phyloP scores from a whole-genome alignment of 305 asterid genomes.

The Plantago rigida region DNA sequence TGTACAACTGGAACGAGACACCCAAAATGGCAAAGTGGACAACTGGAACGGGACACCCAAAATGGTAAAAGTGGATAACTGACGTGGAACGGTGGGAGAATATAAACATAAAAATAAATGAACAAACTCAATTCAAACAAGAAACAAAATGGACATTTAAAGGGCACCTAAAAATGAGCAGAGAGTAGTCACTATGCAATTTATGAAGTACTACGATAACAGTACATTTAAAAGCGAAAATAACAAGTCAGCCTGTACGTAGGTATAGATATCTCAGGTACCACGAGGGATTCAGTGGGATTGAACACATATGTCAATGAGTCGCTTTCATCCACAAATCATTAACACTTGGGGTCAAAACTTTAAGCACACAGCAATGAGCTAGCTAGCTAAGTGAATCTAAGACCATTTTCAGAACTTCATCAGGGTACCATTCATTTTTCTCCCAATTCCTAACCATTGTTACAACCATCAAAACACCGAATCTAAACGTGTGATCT shows the following conservation, averaged over 20 bases:
- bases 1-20: too few relatives aligned
- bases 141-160: not conserved
- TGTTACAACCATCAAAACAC: conserved; percentile 7
- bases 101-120: too few relatives aligned
- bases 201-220: conserved; percentile 10
- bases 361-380: conserved; percentile 10
- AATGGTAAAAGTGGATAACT: too few relatives aligned
- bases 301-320: conserved; percentile 26
- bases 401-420: conserved; percentile 12
- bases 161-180: not conserved
- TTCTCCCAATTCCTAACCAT: conserved; percentile 12
- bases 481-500: conserved; percentile 11
- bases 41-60: too few relatives aligned
- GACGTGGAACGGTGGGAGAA: too few relatives aligned
- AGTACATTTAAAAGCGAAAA: conserved; percentile 15
- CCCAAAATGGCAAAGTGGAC: too few relatives aligned
- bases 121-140: not conserved
- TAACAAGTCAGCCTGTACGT: conserved; percentile 11
- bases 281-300: conserved; percentile 30
- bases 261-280: conserved; percentile 22
- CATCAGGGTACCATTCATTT: conserved; percentile 28
- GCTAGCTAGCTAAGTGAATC: conserved; percentile 25
- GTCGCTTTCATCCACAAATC: conserved; percentile 36
- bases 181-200: conserved; percentile 19
- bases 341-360: conserved; percentile 26